Percentiles rank a stretch among this genome's conserved stretches.
These are phyloP conservation scores for Trametes villosa DNA, from an alignment of 768 basidiomycete genomes.

Conservation along the genomic window DNA sequence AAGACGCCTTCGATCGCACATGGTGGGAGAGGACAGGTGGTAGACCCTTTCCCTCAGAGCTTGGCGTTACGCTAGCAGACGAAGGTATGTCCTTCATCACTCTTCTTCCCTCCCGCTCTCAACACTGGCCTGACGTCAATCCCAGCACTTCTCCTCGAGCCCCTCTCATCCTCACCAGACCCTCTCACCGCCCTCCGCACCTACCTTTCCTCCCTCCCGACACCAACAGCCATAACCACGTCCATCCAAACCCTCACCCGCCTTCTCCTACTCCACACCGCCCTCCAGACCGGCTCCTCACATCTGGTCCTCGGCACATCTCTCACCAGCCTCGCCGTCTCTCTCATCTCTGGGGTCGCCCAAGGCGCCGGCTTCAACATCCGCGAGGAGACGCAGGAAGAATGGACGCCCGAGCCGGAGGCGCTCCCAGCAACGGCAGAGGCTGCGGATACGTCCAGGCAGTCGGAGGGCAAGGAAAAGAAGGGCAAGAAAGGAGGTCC, in stretches of 20 bases:
- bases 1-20: conserved; percentile 69
- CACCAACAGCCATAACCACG: conserved; percentile 67
- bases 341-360: conserved; percentile 72
- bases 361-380: conserved; percentile 79
- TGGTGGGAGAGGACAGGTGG: conserved; percentile 67
- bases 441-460: not conserved
- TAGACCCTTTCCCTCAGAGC: conserved; percentile 16
- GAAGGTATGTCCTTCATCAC: conserved; percentile 46
- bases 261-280: conserved; percentile 71
- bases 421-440: not conserved
- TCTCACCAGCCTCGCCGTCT: conserved; percentile 76
- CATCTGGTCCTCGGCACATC: conserved; percentile 81
- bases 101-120: not conserved
- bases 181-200: conserved; percentile 42
- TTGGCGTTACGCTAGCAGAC: conserved; percentile 53
- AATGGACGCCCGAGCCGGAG: conserved; percentile 52
- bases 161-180: conserved; percentile 18
- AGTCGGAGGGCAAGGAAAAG: not conserved
- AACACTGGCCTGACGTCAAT: not conserved
- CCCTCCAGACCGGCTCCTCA: conserved; percentile 60
- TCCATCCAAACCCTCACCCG: conserved; percentile 64
- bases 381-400: conserved; percentile 70
- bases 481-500: conserved; percentile 5
- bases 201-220: conserved; percentile 72
- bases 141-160: conserved; percentile 31